Evolutionary conservation across 2,329 filamentous ascomycete genomes (phyloP).

Genomic region (Cercospora nicotianae): DNA sequence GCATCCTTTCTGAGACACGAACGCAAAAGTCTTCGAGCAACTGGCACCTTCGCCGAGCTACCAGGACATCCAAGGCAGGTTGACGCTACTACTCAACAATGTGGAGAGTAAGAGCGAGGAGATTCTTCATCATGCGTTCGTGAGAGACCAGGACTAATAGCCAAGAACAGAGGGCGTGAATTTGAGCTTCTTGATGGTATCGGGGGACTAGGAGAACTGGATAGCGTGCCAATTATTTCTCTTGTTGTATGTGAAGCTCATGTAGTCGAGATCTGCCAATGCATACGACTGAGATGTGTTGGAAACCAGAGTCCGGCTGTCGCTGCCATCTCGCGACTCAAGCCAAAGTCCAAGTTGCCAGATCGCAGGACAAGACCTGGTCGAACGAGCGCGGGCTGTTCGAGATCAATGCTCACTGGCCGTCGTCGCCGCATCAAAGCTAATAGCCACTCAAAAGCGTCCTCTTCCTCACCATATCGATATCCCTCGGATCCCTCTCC

Average conservation of each 20-base stretch:
- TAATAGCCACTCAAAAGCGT: constrained; percentile 12
- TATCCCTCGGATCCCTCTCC: constrained; percentile 14
- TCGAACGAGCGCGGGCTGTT: background rate
- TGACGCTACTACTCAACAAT: background rate
- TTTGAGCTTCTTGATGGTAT: background rate
- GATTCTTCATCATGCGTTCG: background rate
- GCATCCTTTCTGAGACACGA: background rate
- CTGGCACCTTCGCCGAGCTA: background rate
- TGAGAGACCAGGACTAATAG: background rate
- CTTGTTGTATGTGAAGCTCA: background rate
- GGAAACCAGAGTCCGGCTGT: background rate
- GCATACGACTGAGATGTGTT: background rate
- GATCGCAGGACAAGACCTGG: background rate
- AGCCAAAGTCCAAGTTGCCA: background rate
- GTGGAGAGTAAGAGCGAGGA: background rate
- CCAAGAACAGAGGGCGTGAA: background rate
- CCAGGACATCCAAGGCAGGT: background rate
- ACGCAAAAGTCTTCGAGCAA: background rate
- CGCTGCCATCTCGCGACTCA: background rate
- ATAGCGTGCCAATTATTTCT: background rate
- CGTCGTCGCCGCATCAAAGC: background rate
- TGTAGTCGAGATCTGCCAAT: background rate
- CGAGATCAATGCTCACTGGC: background rate
- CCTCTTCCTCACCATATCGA: constrained; percentile 10
- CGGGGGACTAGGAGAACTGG: background rate